Base-by-base conservation (phyloP, 106 monocot genomes). In the Acorus calamus region DNA sequence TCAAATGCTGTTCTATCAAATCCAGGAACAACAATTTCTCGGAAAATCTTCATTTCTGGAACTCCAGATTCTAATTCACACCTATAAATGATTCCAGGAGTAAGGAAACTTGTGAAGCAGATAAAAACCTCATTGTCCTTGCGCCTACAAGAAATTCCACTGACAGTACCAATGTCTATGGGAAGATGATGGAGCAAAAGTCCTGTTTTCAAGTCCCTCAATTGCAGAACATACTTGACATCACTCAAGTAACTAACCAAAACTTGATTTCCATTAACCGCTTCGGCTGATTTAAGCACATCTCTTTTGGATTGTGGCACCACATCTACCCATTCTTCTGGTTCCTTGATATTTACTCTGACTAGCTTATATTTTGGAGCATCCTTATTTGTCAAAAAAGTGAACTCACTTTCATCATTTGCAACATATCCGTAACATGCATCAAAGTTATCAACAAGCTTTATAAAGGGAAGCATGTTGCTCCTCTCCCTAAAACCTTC, bases 381-480 rank as follows among this genome's bases (percentile, higher is more conserved):
- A 53, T 73, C 69, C 75, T 88, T 92, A 68, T 98, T 98, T 51
- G 92, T 85, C 14, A 88, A 61, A 64, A 98, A 98, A 14, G 88
- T 98, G 58, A 98, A 98, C 62, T 77, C 68, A 8, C 72, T 72
- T 46, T 66, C 79, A 76, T 92, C 83, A 79, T 98, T 98, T 28
- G 98, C 69, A 8, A 92, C 69, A 59, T 54, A 49, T n/a, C 54
- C 52, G 63, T 98, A 85, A 5, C 70, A 61, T 58, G 85, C 92
- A 66, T 98, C 92, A 61, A 98, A 81, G 52, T 83, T 83, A 55
- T 98, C 92, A 53, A 98, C 80, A 66, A 98, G 81, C 66, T 92
- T 86, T 46, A 85, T 47, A 54, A 98, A 98, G 10, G 98, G 92
- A 57, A 98, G 87, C 71, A 81, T 57, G 56, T 50, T 51, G 47